phyloP scores from a whole-genome alignment of 208 protist genomes.

The Trypanosoma mega region DNA sequence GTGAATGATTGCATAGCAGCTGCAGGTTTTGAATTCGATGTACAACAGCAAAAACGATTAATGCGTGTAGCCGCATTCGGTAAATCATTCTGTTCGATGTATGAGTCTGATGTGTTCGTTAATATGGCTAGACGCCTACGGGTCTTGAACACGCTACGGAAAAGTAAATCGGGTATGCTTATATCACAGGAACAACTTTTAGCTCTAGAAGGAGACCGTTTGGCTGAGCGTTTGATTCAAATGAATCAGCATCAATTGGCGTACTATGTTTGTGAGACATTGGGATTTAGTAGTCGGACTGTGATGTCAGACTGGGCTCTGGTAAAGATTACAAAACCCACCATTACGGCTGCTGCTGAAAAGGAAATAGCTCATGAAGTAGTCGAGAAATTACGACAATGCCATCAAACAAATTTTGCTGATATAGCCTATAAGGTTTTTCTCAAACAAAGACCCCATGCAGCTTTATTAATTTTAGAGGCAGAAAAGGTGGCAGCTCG shows the following conservation, averaged over 20 bases:
- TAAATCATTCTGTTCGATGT: conserved; percentile 89
- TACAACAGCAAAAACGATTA: conserved; percentile 77
- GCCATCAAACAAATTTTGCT: conserved; percentile 44
- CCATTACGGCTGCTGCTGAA: conserved; percentile 26
- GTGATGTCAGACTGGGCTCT: conserved; percentile 95
- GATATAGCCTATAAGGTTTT: conserved; percentile 60
- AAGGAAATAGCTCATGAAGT: conserved; percentile 38
- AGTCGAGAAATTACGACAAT: conserved; percentile 48
- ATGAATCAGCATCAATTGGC: conserved; percentile 88
- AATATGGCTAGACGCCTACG: conserved; percentile 72
- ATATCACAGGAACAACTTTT: conserved; percentile 87
- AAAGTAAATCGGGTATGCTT: conserved; percentile 73
- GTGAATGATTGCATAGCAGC: conserved; percentile 89
- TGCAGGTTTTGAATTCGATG: conserved; percentile 81
- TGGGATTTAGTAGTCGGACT: conserved; percentile 58
- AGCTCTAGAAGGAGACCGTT: conserved; percentile 42
- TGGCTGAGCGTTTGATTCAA: conserved; percentile 79
- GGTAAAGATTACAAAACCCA: conserved; percentile 63
- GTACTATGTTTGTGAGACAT: conserved; percentile 61
- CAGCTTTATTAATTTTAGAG: conserved; percentile 58
- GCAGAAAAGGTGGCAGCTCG: conserved; percentile 45
- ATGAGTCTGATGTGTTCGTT: conserved; percentile 82
- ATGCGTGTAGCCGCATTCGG: conserved; percentile 93
- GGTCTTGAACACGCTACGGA: conserved; percentile 86
- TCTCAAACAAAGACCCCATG: conserved; percentile 38